Evolutionary conservation across 169 alveolate species (phyloP), one percentile per base, ranked within the genome.

Genomic region (Eimeria acervulina): DNA sequence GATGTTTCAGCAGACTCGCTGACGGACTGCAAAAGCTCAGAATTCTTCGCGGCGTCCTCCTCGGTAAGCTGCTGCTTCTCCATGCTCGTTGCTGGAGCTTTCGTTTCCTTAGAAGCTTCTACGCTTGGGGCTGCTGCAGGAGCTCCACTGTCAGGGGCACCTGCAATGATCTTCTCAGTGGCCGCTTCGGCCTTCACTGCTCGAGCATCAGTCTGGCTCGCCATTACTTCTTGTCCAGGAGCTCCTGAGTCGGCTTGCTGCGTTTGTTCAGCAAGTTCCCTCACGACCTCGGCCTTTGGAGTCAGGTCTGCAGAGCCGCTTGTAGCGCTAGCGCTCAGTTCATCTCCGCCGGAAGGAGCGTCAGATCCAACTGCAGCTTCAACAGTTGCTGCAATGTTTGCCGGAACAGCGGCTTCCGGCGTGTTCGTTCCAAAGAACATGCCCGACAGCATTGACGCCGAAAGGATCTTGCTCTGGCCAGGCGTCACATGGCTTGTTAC

Each of bases 1-100:
- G 91, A 83, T 8, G 91, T 19, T 51, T 83, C 91, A 12, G 91
- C 91, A n/a, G 91, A 83, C 91, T 83, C 74, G 91, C 91, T 52
- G 76, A 83, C 91, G 52, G 91, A 83, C 59, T 83, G 91, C n/a
- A 83, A 66, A n/a, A 52, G 91, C 51, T 83, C 91, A 26, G 91
- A 83, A 28, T 83, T 83, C 47, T 83, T 83, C 31, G 52, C 51
- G 26, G 91, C 91, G 52, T 83, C 91, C 28, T 83, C 74, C 31
- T 83, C 91, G 26, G 91, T 51, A 3, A 83, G 70, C 33, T 83
- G 91, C 91, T 83, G 70, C 70, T 83, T 66, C 38, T n/a, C 74
- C 68, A 10, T 13, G 23, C 44, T 80, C 68, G 63, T 28, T n/a
- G 68, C 66, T 38, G 59, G 66, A 6, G 68, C 66, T 13, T 78